A percentile compares a stretch with the other conserved stretches of the same genome.
Evolutionary conservation across 306 rosid species (phyloP).

Genomic region (Corylus avellana): DNA sequence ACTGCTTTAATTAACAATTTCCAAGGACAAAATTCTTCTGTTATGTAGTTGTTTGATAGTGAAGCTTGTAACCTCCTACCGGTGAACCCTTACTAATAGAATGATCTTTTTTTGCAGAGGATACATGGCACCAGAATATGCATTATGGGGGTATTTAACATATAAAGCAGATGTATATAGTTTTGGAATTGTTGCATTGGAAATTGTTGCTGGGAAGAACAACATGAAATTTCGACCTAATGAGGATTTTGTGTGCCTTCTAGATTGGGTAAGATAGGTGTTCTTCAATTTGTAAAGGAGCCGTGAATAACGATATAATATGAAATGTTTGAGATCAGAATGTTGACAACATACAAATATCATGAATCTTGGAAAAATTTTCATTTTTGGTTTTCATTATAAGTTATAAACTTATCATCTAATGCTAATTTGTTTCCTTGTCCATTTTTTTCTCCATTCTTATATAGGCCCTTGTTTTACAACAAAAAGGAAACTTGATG

Average conservation of each 20-base stretch:
- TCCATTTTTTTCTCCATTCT: not conserved
- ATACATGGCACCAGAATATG: constrained; percentile 81
- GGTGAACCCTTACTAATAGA: not conserved
- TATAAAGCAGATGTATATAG: constrained; percentile 70
- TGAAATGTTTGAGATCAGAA: not conserved
- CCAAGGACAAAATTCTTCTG: too few species aligned
- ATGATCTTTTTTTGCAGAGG: constrained; percentile 44
- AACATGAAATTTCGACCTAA: constrained; percentile 38
- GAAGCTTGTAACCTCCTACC: too few species aligned
- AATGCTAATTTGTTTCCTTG: not conserved
- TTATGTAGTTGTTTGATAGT: too few species aligned
- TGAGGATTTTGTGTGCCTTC: constrained; percentile 58
- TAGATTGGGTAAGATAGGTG: constrained; percentile 52
- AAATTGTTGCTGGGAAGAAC: constrained; percentile 52
- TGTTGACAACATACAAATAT: too few species aligned
- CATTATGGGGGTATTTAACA: constrained; percentile 62
- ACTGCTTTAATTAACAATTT: not conserved
- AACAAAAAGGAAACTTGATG: constrained; percentile 34
- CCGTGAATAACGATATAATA: not conserved
- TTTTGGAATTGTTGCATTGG: constrained; percentile 62
- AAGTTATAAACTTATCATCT: not conserved
- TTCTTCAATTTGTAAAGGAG: not conserved
- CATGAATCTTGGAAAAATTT: too few species aligned
- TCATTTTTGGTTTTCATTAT: too few species aligned
- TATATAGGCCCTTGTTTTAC: constrained; percentile 35